Base-by-base conservation (phyloP, 345 rosid species). In the Gossypium rotundifolium region DNA sequence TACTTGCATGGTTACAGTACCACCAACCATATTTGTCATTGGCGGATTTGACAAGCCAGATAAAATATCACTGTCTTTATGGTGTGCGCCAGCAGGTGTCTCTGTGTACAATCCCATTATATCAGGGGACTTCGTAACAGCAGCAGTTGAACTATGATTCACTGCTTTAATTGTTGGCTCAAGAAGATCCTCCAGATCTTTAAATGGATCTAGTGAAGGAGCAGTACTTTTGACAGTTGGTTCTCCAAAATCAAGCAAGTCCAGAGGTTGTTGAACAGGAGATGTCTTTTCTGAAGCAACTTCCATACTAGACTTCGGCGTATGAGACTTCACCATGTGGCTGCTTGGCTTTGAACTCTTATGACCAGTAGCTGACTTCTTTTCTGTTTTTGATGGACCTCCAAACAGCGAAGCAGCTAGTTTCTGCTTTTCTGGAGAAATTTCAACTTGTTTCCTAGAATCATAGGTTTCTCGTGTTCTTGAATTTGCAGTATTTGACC, bases 351-450 rank as follows among this genome's bases (percentile, higher is more conserved):
- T 91, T 44, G 79, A 80, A 48, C 65, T 82, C 83, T 82, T 87
- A 61, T 84, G 89, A 67, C 88, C 85, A 66, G 84, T 57, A 68
- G 93, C 74, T 60, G 87, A 70, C 76, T 84, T 89, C 86, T 79
- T 88, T 75, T 90, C 96, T 49, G 84, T 57, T 81, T 86, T 91
- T 7, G 92, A 85, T 63, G 92, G 80, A 76, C 92, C 88, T 68
- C 99, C 98, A 77, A 95, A 95, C 72, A 95, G 76, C 53, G 99
- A 93, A 60, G 97, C 99, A 66, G 97, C 99, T 14, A 95, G 98
- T 85, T 88, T 93, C 89, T 95, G 96, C 83, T 91, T 95, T 81
- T 93, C 98, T 16, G 89, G 84, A 65, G 89, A 81, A 22, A 93
- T 77, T 80, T 92, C 97, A 77, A 82, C 81, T 3, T 88, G 83